A percentile compares a stretch with the other conserved stretches of the same genome.
Conservation (phyloP, 108 stramenopile genomes). For the Cylindrotheca fusiformis region DNA sequence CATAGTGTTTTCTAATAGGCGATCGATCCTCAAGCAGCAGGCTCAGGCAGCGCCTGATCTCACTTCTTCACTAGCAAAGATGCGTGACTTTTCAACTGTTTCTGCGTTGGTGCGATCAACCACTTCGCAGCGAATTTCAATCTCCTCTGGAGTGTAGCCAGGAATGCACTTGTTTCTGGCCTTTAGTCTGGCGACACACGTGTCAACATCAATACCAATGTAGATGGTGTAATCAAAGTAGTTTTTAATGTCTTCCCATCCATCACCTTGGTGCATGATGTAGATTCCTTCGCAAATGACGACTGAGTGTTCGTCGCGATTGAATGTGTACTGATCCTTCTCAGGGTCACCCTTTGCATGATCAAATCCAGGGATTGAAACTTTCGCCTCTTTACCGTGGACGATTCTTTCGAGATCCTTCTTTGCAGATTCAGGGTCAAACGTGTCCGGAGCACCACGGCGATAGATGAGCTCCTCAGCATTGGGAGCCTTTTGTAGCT, state of each 20-base stretch:
- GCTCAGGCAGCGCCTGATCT: too few species aligned
- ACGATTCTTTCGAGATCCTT: slow-evolving; percentile 27
- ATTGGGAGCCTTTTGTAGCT: slow-evolving; percentile 18
- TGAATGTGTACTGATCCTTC: slow-evolving; percentile 36
- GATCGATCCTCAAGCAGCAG: too few species aligned
- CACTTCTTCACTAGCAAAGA: not conserved
- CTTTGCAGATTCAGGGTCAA: slow-evolving; percentile 8
- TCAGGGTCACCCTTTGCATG: slow-evolving; percentile 53
- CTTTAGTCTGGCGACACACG: slow-evolving; percentile 44
- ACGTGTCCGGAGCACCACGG: slow-evolving; percentile 42
- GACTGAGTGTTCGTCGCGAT: slow-evolving; percentile 27
- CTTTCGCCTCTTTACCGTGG: slow-evolving; percentile 4
- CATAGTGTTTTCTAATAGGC: too few species aligned
- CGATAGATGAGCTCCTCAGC: slow-evolving; percentile 39
- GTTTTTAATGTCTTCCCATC: slow-evolving; percentile 34
- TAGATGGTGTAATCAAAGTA: slow-evolving; percentile 41
- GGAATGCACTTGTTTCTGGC: slow-evolving; percentile 54
- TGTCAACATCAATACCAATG: slow-evolving; percentile 46
- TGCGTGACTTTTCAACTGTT: slow-evolving; percentile 6
- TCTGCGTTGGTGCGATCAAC: slow-evolving; percentile 52
- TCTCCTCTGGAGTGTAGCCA: slow-evolving; percentile 55
- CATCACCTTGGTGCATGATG: slow-evolving; percentile 43
- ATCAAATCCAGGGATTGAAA: slow-evolving; percentile 48
- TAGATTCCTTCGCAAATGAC: slow-evolving; percentile 56
- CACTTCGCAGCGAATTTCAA: slow-evolving; percentile 34